A percentile compares a stretch with the other conserved stretches of the same genome.
Conservation (phyloP, 768 basidiomycete species). For the Lactarius sp. region DNA sequence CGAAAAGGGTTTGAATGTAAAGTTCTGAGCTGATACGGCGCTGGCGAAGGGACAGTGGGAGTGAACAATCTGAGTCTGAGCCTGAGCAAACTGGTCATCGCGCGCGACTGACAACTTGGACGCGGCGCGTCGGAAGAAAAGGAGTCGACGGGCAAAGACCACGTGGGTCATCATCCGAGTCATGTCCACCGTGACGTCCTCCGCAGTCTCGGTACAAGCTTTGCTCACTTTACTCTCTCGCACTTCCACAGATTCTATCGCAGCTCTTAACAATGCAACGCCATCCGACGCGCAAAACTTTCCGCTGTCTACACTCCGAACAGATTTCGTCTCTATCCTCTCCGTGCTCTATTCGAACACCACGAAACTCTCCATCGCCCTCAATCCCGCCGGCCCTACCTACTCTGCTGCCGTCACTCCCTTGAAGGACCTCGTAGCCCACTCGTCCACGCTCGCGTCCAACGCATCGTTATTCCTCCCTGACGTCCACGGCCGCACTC, state of each 20-base stretch:
- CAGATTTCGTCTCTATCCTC: slow-evolving; percentile 55
- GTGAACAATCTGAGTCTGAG: slow-evolving; percentile 19
- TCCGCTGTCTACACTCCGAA: slow-evolving; percentile 40
- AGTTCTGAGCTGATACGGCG: neutral
- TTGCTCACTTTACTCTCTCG: slow-evolving; percentile 22
- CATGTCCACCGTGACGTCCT: slow-evolving; percentile 35
- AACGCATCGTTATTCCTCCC: slow-evolving; percentile 22
- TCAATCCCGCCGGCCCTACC: slow-evolving; percentile 46
- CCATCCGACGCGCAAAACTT: slow-evolving; percentile 25
- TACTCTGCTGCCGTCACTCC: slow-evolving; percentile 34
- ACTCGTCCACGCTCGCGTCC: slow-evolving; percentile 22
- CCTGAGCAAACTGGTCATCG: slow-evolving; percentile 9
- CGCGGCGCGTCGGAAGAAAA: neutral
- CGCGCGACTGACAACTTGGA: neutral
- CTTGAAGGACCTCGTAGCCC: slow-evolving; percentile 17
- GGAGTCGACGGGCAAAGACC: neutral
- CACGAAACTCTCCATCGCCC: slow-evolving; percentile 58
- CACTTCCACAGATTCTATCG: slow-evolving; percentile 34
- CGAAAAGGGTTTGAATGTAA: slow-evolving; percentile 24
- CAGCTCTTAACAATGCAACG: neutral
- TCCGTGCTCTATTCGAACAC: slow-evolving; percentile 50
- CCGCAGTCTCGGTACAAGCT: neutral
- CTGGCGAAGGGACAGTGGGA: neutral
- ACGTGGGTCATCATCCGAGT: neutral
- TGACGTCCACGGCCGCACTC: slow-evolving; percentile 20